Percentiles rank a stretch among this genome's conserved stretches.
phyloP scores from a whole-genome alignment of 805 yeast species.

The Yarrowia porcina region DNA sequence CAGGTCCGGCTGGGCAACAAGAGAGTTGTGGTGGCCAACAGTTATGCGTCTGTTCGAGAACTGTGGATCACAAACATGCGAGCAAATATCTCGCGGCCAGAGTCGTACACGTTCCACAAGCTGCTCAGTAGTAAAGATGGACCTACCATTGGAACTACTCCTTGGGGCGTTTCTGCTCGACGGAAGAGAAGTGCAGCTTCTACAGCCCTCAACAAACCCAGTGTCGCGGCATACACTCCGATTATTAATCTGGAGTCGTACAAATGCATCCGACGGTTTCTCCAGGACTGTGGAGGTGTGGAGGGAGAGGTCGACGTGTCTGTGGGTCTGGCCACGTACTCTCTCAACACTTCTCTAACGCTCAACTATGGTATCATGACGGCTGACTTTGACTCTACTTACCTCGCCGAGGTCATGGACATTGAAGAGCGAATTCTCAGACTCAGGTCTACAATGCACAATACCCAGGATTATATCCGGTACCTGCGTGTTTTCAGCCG shows the following conservation, averaged over 20 bases:
- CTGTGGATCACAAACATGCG: constrained; percentile 53
- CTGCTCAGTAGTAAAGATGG: constrained; percentile 49
- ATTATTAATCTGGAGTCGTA: constrained; percentile 41
- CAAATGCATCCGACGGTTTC: constrained; percentile 38
- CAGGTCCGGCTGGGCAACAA: constrained; percentile 61
- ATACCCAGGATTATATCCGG: constrained; percentile 43
- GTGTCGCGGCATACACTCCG: constrained; percentile 39
- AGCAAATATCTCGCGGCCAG: constrained; percentile 65
- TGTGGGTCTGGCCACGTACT: constrained; percentile 40
- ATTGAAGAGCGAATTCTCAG: constrained; percentile 38
- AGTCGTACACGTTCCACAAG: constrained; percentile 62
- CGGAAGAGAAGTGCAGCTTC: constrained; percentile 42
- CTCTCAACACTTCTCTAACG: constrained; percentile 42
- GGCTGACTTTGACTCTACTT: constrained; percentile 35
- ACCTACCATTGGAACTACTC: constrained; percentile 45
- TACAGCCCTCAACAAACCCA: constrained; percentile 42
- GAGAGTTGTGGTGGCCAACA: constrained; percentile 63
- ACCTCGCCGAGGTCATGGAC: constrained; percentile 37
- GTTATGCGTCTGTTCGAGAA: constrained; percentile 50
- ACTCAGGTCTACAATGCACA: constrained; percentile 42
- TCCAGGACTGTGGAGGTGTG: constrained; percentile 29
- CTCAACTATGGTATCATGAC: constrained; percentile 44
- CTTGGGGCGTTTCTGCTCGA: constrained; percentile 43
- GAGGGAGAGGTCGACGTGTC: constrained; percentile 33
- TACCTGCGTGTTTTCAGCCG: constrained; percentile 38